A percentile compares a stretch with the other conserved stretches of the same genome.
Conservation (phyloP, 2,329 filamentous ascomycete genomes). For the Pseudogymnoascus sp. region DNA sequence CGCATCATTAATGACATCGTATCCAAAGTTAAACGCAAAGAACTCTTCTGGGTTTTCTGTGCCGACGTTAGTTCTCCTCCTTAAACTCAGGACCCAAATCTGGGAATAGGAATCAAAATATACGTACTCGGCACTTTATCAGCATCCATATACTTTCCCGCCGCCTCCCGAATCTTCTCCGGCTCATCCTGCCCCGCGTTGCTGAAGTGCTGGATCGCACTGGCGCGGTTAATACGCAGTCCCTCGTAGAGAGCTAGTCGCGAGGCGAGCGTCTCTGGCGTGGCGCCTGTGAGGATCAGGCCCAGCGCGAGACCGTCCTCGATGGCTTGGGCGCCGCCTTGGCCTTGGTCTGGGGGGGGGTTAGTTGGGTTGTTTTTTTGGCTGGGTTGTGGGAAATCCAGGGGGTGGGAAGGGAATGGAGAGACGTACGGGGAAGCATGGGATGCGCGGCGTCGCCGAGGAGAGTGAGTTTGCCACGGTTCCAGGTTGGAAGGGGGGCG, state of each 20-base stretch:
- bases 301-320: constrained; percentile 30
- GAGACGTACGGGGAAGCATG: constrained; percentile 22
- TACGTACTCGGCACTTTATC: constrained; percentile 29
- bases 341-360: constrained; percentile 21
- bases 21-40: constrained; percentile 24
- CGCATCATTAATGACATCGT: constrained; percentile 21
- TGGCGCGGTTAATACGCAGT: constrained; percentile 27
- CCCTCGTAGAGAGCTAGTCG: constrained; percentile 27
- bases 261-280: constrained; percentile 14
- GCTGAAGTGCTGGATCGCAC: constrained; percentile 34
- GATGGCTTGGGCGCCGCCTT: constrained; percentile 30
- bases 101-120: background rate
- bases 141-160: constrained; percentile 21
- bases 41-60: constrained; percentile 23
- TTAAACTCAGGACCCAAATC: background rate
- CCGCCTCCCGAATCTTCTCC: constrained; percentile 25
- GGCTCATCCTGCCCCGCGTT: constrained; percentile 32
- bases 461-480: constrained; percentile 18
- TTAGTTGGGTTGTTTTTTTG: background rate
- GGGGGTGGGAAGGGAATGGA: background rate
- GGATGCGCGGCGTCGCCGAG: constrained; percentile 22
- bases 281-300: constrained; percentile 20
- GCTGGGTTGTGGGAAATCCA: background rate
- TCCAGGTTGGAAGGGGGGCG: constrained; percentile 25
- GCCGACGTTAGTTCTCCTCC: background rate